phyloP scores from a whole-genome alignment of 352 stramenopile species.

The Elongisporangium undulatum region DNA sequence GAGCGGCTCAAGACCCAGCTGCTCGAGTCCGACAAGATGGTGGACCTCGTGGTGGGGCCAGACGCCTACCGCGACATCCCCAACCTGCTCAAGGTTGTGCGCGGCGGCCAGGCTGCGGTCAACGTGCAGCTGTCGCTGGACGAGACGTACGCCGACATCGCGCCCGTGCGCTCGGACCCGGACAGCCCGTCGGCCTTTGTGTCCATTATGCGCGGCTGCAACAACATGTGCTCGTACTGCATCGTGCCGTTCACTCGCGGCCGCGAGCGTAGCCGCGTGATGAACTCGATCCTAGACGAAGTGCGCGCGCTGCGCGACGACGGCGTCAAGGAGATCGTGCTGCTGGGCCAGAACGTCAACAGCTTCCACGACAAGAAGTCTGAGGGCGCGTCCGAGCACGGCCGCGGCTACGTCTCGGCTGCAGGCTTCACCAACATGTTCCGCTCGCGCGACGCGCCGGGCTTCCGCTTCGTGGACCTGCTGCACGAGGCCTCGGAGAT shows the following conservation, averaged over 20 bases:
- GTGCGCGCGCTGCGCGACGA: constrained; percentile 85
- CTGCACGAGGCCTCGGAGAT: constrained; percentile 92
- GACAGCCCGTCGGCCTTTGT: constrained; percentile 92
- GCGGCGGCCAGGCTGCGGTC: constrained; percentile 71
- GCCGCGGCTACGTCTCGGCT: constrained; percentile 81
- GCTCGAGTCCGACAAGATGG: constrained; percentile 92
- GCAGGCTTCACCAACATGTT: constrained; percentile 96
- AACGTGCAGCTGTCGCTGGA: constrained; percentile 97
- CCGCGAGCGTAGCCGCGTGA: constrained; percentile 89
- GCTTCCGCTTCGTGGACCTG: constrained; percentile 97
- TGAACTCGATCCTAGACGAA: constrained; percentile 95
- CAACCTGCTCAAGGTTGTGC: constrained; percentile 88
- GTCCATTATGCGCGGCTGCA: constrained; percentile 99
- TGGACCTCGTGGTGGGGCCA: constrained; percentile 97
- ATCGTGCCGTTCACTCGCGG: constrained; percentile 99
- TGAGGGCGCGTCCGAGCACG: constrained; percentile 52
- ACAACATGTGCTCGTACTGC: constrained; percentile 99
- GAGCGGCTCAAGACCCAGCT: constrained; percentile 97
- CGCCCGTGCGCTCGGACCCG: constrained; percentile 87
- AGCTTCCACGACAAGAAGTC: constrained; percentile 96
- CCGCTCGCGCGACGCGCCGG: constrained; percentile 75
- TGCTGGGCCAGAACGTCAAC: constrained; percentile 99
- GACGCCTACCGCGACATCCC: constrained; percentile 99
- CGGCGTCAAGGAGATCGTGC: constrained; percentile 96
- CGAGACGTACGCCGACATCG: constrained; percentile 99